Conservation (phyloP, 306 rosid species). For the Psophocarpus tetragonolobus region DNA sequence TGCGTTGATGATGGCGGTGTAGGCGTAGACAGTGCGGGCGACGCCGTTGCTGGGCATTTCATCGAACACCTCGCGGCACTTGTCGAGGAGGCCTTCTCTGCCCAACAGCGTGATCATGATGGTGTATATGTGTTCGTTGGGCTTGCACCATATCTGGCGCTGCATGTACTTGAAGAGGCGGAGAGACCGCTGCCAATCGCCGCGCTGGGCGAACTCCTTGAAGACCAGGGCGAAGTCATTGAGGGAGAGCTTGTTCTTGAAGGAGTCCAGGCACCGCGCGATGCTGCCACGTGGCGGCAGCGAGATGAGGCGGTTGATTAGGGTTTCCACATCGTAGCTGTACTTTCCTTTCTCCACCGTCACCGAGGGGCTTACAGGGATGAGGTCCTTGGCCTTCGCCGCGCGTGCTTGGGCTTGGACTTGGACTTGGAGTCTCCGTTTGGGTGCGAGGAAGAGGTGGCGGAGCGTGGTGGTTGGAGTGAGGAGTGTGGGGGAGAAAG, state of each 20-base stretch:
- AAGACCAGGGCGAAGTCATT: conserved; percentile 91
- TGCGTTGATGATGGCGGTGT: conserved; percentile 91
- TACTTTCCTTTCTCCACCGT: conserved; percentile 86
- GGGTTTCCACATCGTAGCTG: conserved; percentile 90
- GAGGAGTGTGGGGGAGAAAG: conserved; percentile 44
- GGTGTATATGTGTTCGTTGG: conserved; percentile 84
- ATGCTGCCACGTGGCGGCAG: conserved; percentile 97
- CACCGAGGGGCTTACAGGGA: conserved; percentile 78
- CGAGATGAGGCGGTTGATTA: conserved; percentile 84
- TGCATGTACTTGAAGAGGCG: conserved; percentile 93
- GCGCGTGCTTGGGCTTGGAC: conserved; percentile 48
- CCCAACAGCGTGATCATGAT: conserved; percentile 86
- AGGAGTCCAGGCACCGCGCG: conserved; percentile 89
- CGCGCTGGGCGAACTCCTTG: conserved; percentile 94
- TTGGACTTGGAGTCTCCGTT: conserved; percentile 12
- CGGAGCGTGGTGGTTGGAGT: conserved; percentile 34
- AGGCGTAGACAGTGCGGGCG: conserved; percentile 71
- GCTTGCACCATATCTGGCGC: conserved; percentile 99
- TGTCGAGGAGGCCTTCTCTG: conserved; percentile 83
- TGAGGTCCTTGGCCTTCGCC: conserved; percentile 63
- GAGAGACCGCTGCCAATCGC: conserved; percentile 91
- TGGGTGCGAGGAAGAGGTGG: conserved; percentile 30
- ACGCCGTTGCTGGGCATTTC: conserved; percentile 93
- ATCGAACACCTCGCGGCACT: conserved; percentile 82
- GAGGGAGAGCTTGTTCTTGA: conserved; percentile 84